phyloP scores from a whole-genome alignment of 768 basidiomycete species.

The Terana coerulea region DNA sequence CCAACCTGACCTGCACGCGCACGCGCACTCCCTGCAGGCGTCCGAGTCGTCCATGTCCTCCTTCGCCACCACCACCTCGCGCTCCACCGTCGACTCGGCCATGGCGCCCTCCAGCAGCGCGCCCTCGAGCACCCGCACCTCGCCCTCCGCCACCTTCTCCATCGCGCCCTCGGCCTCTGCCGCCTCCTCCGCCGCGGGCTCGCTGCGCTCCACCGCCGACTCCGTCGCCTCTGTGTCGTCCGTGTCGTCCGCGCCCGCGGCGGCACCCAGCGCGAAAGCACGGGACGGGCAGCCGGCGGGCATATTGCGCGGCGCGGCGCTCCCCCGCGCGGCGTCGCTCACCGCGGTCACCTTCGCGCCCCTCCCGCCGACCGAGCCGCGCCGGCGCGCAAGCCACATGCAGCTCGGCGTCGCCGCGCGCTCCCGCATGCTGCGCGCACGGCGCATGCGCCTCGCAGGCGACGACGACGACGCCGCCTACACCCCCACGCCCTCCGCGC shows the following conservation, averaged over 20 bases:
- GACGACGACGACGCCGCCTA: slow-evolving; percentile 1
- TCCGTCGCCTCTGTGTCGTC: background rate
- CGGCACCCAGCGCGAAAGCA: too few species aligned
- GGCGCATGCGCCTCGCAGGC: slow-evolving; percentile 22
- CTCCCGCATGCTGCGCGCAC: slow-evolving; percentile 29
- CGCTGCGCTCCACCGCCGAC: slow-evolving; percentile 4
- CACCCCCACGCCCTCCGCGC: slow-evolving; percentile 9
- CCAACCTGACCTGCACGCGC: too few species aligned
- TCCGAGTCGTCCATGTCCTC: background rate
- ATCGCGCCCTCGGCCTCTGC: slow-evolving; percentile 1
- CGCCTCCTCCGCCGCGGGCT: slow-evolving; percentile 3
- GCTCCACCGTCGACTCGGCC: background rate
- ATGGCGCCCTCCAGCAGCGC: slow-evolving; percentile 1
- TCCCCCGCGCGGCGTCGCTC: background rate
- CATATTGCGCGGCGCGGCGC: slow-evolving; percentile 1
- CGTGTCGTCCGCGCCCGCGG: background rate
- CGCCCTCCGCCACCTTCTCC: slow-evolving; percentile 6
- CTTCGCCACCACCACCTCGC: background rate
- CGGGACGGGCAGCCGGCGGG: background rate
- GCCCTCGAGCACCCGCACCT: slow-evolving; percentile 6
- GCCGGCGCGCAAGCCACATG: slow-evolving; percentile 26
- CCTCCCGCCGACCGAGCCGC: slow-evolving; percentile 28
- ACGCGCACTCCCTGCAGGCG: background rate
- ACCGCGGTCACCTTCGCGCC: slow-evolving; percentile 32
- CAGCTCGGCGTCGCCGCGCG: slow-evolving; percentile 35